A percentile compares a stretch with the other conserved stretches of the same genome.
Evolutionary conservation across 371 early-diverging fungal genomes (phyloP).

Genomic region (Mucor velutinosus): DNA sequence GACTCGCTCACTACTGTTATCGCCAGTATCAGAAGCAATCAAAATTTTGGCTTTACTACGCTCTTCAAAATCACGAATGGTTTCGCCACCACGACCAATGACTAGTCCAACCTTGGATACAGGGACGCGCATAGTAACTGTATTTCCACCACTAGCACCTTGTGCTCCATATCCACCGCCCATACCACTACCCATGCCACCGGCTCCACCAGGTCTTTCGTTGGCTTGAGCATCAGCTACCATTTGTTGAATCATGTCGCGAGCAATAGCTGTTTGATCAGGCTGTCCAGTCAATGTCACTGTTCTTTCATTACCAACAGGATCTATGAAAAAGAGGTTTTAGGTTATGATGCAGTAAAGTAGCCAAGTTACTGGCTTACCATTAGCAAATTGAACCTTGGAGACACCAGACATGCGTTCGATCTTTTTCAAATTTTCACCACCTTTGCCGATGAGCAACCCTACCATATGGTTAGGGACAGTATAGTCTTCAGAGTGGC

Average conservation of each 20-base stretch:
- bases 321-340: constrained; percentile 21
- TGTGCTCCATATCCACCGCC: constrained; percentile 11
- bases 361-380: constrained; percentile 18
- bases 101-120: constrained; percentile 81
- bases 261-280: constrained; percentile 64
- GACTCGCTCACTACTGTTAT: constrained; percentile 61
- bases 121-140: constrained; percentile 62
- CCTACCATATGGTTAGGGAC: constrained; percentile 79
- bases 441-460: constrained; percentile 83
- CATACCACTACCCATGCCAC: constrained; percentile 4
- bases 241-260: constrained; percentile 60
- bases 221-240: constrained; percentile 47
- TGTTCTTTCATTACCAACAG: constrained; percentile 58
- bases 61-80: constrained; percentile 82
- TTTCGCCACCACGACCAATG: constrained; percentile 91
- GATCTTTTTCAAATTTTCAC: constrained; percentile 81
- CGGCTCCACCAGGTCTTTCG: constrained; percentile 28
- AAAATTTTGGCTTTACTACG: constrained; percentile 82
- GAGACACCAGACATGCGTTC: constrained; percentile 70
- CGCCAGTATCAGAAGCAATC: constrained; percentile 70
- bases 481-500: constrained; percentile 44
- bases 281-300: constrained; percentile 66
- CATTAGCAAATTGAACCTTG: constrained; percentile 71
- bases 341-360: neutral
- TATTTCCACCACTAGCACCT: constrained; percentile 29